Conservation (phyloP, 106 monocot genomes). For the Ottelia alismoides region DNA sequence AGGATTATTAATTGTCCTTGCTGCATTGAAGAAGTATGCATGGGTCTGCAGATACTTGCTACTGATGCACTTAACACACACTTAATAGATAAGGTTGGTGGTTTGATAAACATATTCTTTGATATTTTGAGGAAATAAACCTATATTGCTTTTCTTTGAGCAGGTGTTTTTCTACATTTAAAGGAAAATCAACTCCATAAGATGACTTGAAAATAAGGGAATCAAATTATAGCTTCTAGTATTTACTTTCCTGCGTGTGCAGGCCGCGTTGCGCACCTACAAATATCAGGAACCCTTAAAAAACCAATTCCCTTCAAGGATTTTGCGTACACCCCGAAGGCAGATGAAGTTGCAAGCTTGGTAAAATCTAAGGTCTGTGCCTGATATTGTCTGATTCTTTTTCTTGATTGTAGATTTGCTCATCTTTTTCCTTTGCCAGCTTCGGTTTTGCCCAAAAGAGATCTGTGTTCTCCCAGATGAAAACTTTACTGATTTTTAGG, state of each 20-base stretch:
- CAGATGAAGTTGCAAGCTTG: no score
- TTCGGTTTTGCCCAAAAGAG: no score
- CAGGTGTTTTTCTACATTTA: conserved; percentile 62
- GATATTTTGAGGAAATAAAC: neutral
- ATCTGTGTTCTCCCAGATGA: no score
- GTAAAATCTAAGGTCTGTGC: no score
- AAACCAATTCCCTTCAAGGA: neutral
- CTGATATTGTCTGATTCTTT: no score
- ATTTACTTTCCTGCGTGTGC: no score
- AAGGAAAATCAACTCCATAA: neutral
- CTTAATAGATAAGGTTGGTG: conserved; percentile 74
- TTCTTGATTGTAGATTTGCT: no score
- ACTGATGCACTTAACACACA: conserved; percentile 45
- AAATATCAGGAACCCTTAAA: neutral
- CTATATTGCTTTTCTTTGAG: conserved; percentile 1
- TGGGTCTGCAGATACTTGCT: conserved; percentile 67
- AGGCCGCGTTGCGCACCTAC: neutral
- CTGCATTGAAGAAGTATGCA: conserved; percentile 25
- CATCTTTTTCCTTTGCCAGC: no score
- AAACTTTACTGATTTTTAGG: no score
- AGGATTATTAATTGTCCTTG: conserved; percentile 49
- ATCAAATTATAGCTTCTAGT: neutral
- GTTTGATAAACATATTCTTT: conserved; percentile 5
- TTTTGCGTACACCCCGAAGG: neutral
- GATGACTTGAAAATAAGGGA: neutral